Base-by-base conservation (phyloP, 176 grass and related monocot species). In the Eragrostis nindensis region DNA sequence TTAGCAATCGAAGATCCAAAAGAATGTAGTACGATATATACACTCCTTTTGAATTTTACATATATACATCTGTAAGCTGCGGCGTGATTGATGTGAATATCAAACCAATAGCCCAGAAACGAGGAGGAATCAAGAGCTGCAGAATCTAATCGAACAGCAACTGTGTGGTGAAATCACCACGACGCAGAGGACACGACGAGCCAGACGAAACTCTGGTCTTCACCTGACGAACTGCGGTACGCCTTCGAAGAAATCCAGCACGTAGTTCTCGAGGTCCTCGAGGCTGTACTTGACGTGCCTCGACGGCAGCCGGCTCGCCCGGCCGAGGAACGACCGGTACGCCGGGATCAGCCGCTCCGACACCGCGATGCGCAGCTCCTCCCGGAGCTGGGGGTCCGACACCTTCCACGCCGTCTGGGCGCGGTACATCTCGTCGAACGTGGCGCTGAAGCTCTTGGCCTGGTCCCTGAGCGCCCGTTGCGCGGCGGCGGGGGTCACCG, bases 191-290 rank as follows among this genome's bases (percentile, higher is more conserved):
- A 39, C 50, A 9, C 3, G 54, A 25, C 3, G 30, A 41, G 40
- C 30, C 6, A 12, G 53, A 18, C 39, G 8, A 56, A 26, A n/a
- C 67, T 62, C 42, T 49, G 38, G 32, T 24, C 45, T 41, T 67
- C 65, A 85, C 65, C 67, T 81, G 77, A 85, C 77, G 32, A 89
- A 81, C 18, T 89, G 81, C 26, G 21, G 87, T 46, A 30, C 71
- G 21, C 96, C 96, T 66, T 95, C 96, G 79, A 98, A 98, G 80
- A 98, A 92, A 89, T 98, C 96, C 0, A 87, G 70, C 75, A 98
- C 78, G 71, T 89, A 89, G 42, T 84, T 67, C 73, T 98, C 96
- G 54, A 95, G 70, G 81, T 98, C 92, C 76, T 98, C 96, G 21
- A 91, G 78, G 44, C 75, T 92, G 74, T 89, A 95, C 85, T 89